These are phyloP conservation scores for Endocarpon pusillum DNA, from an alignment of 495 filamentous ascomycete species.

Conservation along the genomic window DNA sequence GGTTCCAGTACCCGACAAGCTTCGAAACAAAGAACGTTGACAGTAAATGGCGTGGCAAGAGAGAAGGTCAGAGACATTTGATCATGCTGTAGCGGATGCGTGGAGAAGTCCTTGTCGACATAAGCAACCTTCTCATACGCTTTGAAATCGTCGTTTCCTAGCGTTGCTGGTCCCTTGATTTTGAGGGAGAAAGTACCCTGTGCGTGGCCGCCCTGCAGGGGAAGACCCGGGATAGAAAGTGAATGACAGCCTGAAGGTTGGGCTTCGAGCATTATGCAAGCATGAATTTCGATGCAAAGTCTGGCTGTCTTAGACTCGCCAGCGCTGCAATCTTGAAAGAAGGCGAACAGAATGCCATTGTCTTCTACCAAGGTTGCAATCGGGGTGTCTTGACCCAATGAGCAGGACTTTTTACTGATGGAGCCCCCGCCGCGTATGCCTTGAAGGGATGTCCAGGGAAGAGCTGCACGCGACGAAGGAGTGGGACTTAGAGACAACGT, in stretches of 20 bases:
- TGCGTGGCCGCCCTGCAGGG: neutral
- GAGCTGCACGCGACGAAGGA: too few relatives aligned
- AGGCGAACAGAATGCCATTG: neutral
- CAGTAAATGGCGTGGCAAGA: neutral
- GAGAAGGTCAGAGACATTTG: neutral
- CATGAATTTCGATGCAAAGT: neutral
- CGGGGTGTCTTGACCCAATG: neutral
- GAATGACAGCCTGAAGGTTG: neutral
- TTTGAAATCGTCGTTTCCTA: neutral
- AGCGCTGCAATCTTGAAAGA: neutral
- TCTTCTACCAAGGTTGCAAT: neutral
- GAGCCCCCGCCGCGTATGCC: neutral
- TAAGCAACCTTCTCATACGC: neutral
- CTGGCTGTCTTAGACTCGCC: too few relatives aligned
- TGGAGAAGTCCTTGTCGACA: neutral
- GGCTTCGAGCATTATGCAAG: neutral
- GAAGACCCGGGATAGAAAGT: neutral
- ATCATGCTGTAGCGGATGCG: neutral
- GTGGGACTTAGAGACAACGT: too few relatives aligned
- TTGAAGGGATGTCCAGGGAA: too few relatives aligned
- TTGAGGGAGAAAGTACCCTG: neutral
- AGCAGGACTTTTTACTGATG: neutral
- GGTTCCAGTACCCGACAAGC: too few relatives aligned
- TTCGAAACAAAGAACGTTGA: constrained; percentile 3
- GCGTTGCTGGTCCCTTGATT: neutral